These are phyloP conservation scores for Phaffia tasmanica DNA, from an alignment of 768 basidiomycete species.

Conservation along the genomic window DNA sequence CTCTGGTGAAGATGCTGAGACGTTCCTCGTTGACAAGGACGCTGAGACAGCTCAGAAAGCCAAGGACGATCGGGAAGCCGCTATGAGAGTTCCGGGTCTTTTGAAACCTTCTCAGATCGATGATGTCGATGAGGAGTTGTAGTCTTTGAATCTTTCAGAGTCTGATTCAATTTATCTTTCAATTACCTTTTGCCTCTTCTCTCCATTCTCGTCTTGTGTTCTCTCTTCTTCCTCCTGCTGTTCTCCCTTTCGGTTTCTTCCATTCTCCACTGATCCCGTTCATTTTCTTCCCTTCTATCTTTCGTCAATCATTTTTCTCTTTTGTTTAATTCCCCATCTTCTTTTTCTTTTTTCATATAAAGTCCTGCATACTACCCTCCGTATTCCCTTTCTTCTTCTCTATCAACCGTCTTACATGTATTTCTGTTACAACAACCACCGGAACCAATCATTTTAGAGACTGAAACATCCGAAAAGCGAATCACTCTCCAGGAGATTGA, in stretches of 20 bases:
- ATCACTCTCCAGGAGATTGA: neutral
- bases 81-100: slow-evolving; percentile 49
- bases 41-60: slow-evolving; percentile 64
- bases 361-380: neutral
- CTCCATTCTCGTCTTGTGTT: neutral
- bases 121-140: slow-evolving; percentile 54
- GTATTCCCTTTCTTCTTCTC: neutral
- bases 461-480: neutral
- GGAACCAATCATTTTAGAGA: too few relatives aligned
- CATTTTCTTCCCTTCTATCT: neutral
- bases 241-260: neutral
- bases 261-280: neutral
- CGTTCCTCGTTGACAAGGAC: slow-evolving; percentile 91
- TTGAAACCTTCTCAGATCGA: slow-evolving; percentile 89
- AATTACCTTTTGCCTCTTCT: neutral
- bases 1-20: slow-evolving; percentile 82
- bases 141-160: too few relatives aligned
- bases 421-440: neutral
- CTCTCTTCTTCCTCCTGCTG: neutral
- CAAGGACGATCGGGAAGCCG: slow-evolving; percentile 67
- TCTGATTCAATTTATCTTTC: too few relatives aligned
- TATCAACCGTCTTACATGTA: neutral
- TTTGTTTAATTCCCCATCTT: neutral
- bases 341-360: neutral
- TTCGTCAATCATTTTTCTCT: neutral